Evolutionary conservation across 331 rosid genomes (phyloP).

Genomic region (Dryas integrifolia): DNA sequence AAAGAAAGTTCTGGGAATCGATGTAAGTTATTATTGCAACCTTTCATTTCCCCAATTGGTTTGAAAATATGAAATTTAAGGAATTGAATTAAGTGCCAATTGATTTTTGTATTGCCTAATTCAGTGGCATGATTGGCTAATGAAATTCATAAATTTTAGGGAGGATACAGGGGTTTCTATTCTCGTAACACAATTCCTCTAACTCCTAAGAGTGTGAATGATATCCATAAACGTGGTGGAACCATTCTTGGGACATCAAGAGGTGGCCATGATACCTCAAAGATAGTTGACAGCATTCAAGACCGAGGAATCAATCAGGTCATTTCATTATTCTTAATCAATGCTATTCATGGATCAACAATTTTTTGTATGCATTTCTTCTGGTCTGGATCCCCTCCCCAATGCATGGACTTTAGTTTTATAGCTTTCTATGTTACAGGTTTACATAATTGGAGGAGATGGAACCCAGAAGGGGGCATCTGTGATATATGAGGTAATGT

Average conservation of each 20-base stretch:
- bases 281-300: conserved; percentile 95
- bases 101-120: conserved; percentile 2
- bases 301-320: conserved; percentile 97
- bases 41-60: neutral
- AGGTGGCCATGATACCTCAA: conserved; percentile 83
- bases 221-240: conserved; percentile 95
- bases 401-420: conserved; percentile 19
- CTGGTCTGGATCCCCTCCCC: conserved; percentile 17
- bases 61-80: neutral
- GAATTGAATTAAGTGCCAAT: neutral
- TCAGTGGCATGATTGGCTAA: conserved; percentile 22
- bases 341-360: neutral
- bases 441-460: conserved; percentile 95
- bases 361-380: conserved; percentile 15
- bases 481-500: conserved; percentile 82
- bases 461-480: conserved; percentile 95
- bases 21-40: conserved; percentile 50
- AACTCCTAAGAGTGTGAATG: conserved; percentile 84
- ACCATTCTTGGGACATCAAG: conserved; percentile 88
- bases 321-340: neutral
- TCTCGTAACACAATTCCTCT: conserved; percentile 61
- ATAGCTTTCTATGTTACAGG: conserved; percentile 45
- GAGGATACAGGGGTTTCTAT: conserved; percentile 90
- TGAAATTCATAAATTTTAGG: conserved; percentile 45
- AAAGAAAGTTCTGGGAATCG: conserved; percentile 70